Evolutionary conservation across 257 asterid species (phyloP).

Genomic region (Gentiana straminea): DNA sequence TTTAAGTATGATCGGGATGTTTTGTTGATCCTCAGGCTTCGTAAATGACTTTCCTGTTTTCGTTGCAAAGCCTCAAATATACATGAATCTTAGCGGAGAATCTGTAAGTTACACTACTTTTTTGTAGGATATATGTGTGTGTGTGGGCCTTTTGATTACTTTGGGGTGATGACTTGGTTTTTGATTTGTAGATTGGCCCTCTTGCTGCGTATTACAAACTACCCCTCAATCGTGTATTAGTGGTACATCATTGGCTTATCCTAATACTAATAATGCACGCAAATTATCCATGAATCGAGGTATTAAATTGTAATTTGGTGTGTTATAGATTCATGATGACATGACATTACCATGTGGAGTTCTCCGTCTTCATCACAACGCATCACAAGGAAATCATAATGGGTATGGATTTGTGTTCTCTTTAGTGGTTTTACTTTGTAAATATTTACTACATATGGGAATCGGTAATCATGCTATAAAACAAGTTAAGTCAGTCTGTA

Average conservation of each 20-base stretch:
- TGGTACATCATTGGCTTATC: slow-evolving; percentile 37
- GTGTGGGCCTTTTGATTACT: background rate
- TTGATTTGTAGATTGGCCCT: slow-evolving; percentile 65
- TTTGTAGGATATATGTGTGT: background rate
- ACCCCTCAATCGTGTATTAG: slow-evolving; percentile 83
- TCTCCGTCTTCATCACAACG: slow-evolving; percentile 74
- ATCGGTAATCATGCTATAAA: too few species aligned
- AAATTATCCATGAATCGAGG: slow-evolving; percentile 4
- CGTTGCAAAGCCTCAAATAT: slow-evolving; percentile 91
- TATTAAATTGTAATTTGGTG: slow-evolving; percentile 7
- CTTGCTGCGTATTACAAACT: slow-evolving; percentile 96
- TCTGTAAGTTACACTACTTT: slow-evolving; percentile 39
- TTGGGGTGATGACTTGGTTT: background rate
- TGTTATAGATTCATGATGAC: slow-evolving; percentile 76
- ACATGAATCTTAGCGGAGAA: slow-evolving; percentile 91
- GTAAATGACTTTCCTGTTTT: slow-evolving; percentile 61
- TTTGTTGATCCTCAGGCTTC: slow-evolving; percentile 41
- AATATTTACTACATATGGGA: background rate
- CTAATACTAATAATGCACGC: background rate
- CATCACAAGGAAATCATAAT: slow-evolving; percentile 75
- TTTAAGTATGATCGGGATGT: background rate
- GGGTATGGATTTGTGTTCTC: slow-evolving; percentile 38
- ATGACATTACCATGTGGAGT: slow-evolving; percentile 93
- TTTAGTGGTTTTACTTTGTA: too few species aligned
- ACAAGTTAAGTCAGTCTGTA: too few species aligned